phyloP scores from a whole-genome alignment of 2,329 filamentous ascomycete species.

The Camptophora hylomeconis region DNA sequence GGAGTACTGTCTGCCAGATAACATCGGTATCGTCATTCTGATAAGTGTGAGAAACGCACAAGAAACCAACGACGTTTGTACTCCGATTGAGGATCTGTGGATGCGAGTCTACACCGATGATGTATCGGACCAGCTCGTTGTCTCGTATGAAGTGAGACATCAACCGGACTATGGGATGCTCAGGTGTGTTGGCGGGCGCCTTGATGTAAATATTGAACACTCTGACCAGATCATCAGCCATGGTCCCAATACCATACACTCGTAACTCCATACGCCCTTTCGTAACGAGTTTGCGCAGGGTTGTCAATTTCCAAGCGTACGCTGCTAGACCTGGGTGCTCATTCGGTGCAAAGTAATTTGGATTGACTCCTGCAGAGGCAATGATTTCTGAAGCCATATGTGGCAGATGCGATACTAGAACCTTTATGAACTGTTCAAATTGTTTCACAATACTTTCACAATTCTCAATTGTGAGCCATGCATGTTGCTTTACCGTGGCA shows the following conservation, averaged over 20 bases:
- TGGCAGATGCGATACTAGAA: conserved; percentile 20
- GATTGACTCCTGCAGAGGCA: conserved; percentile 16
- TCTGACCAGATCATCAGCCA: conserved; percentile 57
- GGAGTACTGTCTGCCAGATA: conserved; percentile 71
- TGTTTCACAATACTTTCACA: conserved; percentile 25
- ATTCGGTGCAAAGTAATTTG: conserved; percentile 10
- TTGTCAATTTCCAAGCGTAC: conserved; percentile 54
- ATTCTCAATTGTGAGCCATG: conserved; percentile 30
- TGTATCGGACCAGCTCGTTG: conserved; percentile 67
- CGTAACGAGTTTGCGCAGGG: conserved; percentile 59
- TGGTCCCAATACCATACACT: conserved; percentile 60
- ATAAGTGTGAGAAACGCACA: conserved; percentile 68
- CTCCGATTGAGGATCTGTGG: conserved; percentile 75
- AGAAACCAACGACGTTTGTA: conserved; percentile 73
- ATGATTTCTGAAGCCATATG: conserved; percentile 25
- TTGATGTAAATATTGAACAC: conserved; percentile 48
- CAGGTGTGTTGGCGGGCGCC: conserved; percentile 25
- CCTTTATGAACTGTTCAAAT: conserved; percentile 21
- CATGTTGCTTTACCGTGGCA: conserved; percentile 28
- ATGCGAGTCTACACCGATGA: conserved; percentile 82
- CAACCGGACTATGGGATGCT: conserved; percentile 48
- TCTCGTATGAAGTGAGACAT: conserved; percentile 56
- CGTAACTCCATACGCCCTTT: conserved; percentile 86
- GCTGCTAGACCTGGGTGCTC: conserved; percentile 24
- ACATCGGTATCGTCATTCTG: conserved; percentile 58